A percentile compares a stretch with the other conserved stretches of the same genome.
These are phyloP conservation scores for Plenodomus biglobosus DNA, from an alignment of 2,329 filamentous ascomycete species.

Conservation along the genomic window DNA sequence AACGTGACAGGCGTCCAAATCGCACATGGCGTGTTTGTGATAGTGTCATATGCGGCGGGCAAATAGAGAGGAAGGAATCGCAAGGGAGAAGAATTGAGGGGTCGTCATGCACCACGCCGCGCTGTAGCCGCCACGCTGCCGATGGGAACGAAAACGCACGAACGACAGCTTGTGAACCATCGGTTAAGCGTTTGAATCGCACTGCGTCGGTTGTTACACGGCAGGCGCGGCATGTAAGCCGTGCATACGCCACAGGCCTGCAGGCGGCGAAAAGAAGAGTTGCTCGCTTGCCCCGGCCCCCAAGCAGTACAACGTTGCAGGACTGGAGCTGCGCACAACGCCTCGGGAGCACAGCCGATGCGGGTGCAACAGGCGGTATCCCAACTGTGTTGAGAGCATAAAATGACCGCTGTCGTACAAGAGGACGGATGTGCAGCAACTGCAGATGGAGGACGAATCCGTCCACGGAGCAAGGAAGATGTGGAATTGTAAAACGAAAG, in stretches of 20 bases:
- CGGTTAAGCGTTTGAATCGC: constrained; percentile 4
- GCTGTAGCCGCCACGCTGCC: constrained; percentile 15
- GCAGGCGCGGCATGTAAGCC: constrained; percentile 24
- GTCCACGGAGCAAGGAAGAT: neutral
- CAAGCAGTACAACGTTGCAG: constrained; percentile 23
- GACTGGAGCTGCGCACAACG: constrained; percentile 8
- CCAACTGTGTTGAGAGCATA: constrained; percentile 24
- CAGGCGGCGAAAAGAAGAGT: constrained; percentile 12
- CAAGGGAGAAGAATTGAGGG: constrained; percentile 1
- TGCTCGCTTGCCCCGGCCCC: constrained; percentile 22
- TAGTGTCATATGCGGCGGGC: too few species aligned
- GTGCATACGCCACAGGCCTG: constrained; percentile 22
- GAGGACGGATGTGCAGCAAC: neutral
- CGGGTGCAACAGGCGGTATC: constrained; percentile 17
- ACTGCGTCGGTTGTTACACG: constrained; percentile 28
- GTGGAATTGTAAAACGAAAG: neutral
- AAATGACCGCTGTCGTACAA: constrained; percentile 37
- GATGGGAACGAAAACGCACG: constrained; percentile 1
- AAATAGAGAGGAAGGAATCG: neutral
- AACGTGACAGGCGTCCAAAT: neutral
- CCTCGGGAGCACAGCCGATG: constrained; percentile 4
- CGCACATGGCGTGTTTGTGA: neutral
- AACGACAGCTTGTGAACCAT: constrained; percentile 20
- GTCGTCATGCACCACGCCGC: constrained; percentile 2
- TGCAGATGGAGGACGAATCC: neutral